These are phyloP conservation scores for Ambrosiella xylebori DNA, from an alignment of 2,329 filamentous ascomycete genomes.

Conservation along the genomic window DNA sequence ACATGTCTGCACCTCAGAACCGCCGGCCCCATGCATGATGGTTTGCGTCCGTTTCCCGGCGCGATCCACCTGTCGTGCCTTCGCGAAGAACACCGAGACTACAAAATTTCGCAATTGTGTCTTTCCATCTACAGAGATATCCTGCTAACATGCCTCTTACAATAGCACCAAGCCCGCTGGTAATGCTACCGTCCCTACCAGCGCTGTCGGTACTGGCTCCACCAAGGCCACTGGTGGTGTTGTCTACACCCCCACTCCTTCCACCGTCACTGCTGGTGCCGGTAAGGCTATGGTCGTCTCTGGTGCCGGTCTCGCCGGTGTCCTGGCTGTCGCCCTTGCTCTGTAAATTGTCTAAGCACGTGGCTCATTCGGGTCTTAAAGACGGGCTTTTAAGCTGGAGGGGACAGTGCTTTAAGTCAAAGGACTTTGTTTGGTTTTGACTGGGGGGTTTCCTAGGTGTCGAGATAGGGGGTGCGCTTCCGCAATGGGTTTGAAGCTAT, in stretches of 20 bases:
- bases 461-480: background rate
- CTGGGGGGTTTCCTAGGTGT: background rate
- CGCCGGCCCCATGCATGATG: background rate
- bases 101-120: background rate
- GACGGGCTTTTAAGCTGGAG: background rate
- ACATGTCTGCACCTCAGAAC: background rate
- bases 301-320: slow-evolving; percentile 41
- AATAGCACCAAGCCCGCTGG: slow-evolving; percentile 12
- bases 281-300: slow-evolving; percentile 39
- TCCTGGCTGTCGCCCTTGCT: slow-evolving; percentile 34
- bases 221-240: slow-evolving; percentile 17
- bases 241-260: slow-evolving; percentile 17
- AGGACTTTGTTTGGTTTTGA: background rate
- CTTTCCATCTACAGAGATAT: background rate
- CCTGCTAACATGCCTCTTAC: background rate
- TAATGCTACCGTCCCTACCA: slow-evolving; percentile 16
- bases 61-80: background rate
- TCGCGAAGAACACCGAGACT: background rate
- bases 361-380: background rate
- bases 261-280: slow-evolving; percentile 31
- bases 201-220: slow-evolving; percentile 12
- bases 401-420: background rate
- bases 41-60: background rate
- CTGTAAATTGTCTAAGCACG: slow-evolving; percentile 31
- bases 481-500: background rate